Percentiles rank a stretch among this genome's conserved stretches.
Conservation (phyloP, 257 asterid genomes). For the Solanum neorickii region DNA sequence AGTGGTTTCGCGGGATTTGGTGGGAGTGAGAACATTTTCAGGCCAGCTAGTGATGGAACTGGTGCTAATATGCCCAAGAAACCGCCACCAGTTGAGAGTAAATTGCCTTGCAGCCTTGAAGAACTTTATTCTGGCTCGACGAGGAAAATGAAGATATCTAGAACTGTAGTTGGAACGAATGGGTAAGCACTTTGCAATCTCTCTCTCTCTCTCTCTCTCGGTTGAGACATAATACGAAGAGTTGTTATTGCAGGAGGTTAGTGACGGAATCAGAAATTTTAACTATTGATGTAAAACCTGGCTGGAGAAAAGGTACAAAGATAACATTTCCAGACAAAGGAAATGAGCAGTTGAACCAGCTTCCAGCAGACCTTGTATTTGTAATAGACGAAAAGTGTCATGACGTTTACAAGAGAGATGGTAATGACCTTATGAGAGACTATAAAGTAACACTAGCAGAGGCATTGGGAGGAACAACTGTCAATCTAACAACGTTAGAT, state of each 20-base stretch:
- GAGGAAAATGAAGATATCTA: conserved; percentile 79
- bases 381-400: conserved; percentile 89
- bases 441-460: conserved; percentile 35
- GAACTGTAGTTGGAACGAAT: conserved; percentile 48
- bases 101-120: conserved; percentile 67
- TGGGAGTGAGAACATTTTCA: background rate
- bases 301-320: conserved; percentile 89
- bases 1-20: conserved; percentile 32
- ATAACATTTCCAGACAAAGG: conserved; percentile 88
- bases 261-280: conserved; percentile 47
- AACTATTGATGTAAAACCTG: conserved; percentile 74
- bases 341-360: conserved; percentile 65
- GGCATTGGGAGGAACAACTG: conserved; percentile 55
- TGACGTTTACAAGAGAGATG: conserved; percentile 43
- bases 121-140: conserved; percentile 82
- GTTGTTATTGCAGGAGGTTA: conserved; percentile 28
- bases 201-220: background rate
- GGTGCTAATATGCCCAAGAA: conserved; percentile 45
- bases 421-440: conserved; percentile 49
- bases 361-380: conserved; percentile 76
- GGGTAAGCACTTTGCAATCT: conserved; percentile 25
- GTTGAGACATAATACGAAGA: background rate
- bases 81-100: conserved; percentile 76
- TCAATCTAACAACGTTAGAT: conserved; percentile 37
- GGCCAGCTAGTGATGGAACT: conserved; percentile 32